Evolutionary conservation across 441 rosid genomes (phyloP), one percentile per base, ranked within the genome.

Genomic region (Kokia cookei): DNA sequence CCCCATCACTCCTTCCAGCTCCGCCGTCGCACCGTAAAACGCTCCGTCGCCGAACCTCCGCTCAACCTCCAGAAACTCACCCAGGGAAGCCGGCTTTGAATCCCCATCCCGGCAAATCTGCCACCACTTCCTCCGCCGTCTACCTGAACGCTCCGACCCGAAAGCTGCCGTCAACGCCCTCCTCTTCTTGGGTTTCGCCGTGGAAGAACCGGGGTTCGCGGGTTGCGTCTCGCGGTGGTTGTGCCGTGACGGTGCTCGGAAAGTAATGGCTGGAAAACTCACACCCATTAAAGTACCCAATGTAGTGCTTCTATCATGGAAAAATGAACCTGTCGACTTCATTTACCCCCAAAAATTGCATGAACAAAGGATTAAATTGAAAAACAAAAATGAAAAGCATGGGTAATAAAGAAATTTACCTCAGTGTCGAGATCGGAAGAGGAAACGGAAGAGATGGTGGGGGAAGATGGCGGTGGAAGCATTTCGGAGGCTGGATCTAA

Each of bases 351-450:
- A 37, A 48, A 12, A 5, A 15, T 26, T 55, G 45, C 10, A 35
- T 35, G 32, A 15, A 54, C 3, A 0, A 17, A 47, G 26, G 11
- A 22, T 1, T 24, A 37, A 70, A 67, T 22, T n/a, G 9, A 26
- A 61, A 27, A 13, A 2, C 29, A 11, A 27, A 19, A 65, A 68
- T 1, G 43, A 3, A 13, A 35, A 17, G 54, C 15, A 22, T 1
- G 45, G 7, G 3, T 17, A 4, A 51, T 2, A 1, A 60, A 42
- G 43, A 40, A 62, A 64, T 59, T 17, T 71, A 91, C 98, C 96
- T 91, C 94, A 3, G 97, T 88, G 83, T 90, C 97, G 79, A 93
- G 97, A 91, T 93, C 98, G 79, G 94, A 93, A 77, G 97, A 91
- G 69, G 93, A 90, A 57, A 82, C 22, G 85, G 97, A 91, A 71